Base-by-base conservation (phyloP, 129 eudicot species). In the Heracleum sosnowskyi region DNA sequence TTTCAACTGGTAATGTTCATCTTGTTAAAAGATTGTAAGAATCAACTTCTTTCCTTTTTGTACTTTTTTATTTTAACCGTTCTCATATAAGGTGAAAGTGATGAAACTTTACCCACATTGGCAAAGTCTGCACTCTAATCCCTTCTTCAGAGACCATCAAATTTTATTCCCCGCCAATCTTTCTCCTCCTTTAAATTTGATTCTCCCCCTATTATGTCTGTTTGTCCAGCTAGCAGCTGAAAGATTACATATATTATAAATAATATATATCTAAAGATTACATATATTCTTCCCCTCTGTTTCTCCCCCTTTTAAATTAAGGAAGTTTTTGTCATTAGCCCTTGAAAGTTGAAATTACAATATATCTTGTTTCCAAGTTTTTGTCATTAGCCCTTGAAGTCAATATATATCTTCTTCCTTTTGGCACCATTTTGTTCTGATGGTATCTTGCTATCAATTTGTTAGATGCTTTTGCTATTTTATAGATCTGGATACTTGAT, bases 1-100 rank as follows among this genome's bases (percentile, higher is more conserved):
- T 74, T 63, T 26, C 86, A 28, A 90, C 82, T 86, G 97, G 97
- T 93, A 89, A 83, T 80, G 40, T 40, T 77, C 39, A 36, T 51
- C 68, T 24, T n/a, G 63, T 82, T 73, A 75, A 79, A 73, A 57
- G 46, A 41, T 63, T 62, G 40, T 49, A 76, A 34, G 9, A 66
- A 40, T 74, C 35, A 29, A 5, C 3, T n/a, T 66, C 24, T 33
- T 66, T 66, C 39, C 36, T 12, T 24, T 16, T 10, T 66, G 24
- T 33, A n/a, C 33, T n/a, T 26, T 26, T 11, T 33, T 66, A 12
- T 66, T 66, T 31, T 31, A 6, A 13, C 13, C 31, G 1, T 4
- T 15, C 16, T 66, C 0, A 15, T 13, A 1, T 0, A 66, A 28
- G 39, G 72, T 11, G 11, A 10, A 13, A 31, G 34, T 66, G 39